Conservation (phyloP, 257 asterid species). For the Linaria vulgaris region DNA sequence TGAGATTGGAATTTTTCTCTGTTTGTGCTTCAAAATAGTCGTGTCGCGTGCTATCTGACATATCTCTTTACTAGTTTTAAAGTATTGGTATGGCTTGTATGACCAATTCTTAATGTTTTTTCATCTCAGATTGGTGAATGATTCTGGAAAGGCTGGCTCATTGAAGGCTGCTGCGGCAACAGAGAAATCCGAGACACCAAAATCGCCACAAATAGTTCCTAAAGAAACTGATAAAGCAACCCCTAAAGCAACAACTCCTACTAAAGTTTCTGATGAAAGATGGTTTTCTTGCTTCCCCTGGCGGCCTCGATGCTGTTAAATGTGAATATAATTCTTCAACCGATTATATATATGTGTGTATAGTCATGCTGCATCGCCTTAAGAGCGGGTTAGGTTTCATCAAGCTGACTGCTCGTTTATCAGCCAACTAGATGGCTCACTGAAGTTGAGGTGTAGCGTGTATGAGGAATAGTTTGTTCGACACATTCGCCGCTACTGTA, state of each 20-base stretch:
- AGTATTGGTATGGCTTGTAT: background rate
- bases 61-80: background rate
- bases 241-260: constrained; percentile 11
- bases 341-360: background rate
- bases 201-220: background rate
- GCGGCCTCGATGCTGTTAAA: constrained; percentile 41
- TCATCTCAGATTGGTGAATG: constrained; percentile 43
- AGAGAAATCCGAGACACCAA: constrained; percentile 35
- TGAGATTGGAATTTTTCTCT: too few relatives aligned
- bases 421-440: background rate
- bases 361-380: constrained; percentile 1
- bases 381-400: background rate
- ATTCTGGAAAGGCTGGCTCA: constrained; percentile 31
- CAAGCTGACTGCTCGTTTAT: background rate
- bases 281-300: constrained; percentile 41
- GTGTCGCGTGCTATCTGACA: too few relatives aligned
- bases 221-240: constrained; percentile 3
- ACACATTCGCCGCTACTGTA: background rate
- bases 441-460: constrained; percentile 24
- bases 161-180: constrained; percentile 20
- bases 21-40: background rate
- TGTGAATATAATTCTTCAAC: background rate
- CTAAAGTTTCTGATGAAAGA: constrained; percentile 20
- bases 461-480: constrained; percentile 21
- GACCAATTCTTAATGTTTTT: constrained; percentile 3